Evolutionary conservation across 2,329 filamentous ascomycete species (phyloP).

Genomic region (Cordyceps fumosorosea): DNA sequence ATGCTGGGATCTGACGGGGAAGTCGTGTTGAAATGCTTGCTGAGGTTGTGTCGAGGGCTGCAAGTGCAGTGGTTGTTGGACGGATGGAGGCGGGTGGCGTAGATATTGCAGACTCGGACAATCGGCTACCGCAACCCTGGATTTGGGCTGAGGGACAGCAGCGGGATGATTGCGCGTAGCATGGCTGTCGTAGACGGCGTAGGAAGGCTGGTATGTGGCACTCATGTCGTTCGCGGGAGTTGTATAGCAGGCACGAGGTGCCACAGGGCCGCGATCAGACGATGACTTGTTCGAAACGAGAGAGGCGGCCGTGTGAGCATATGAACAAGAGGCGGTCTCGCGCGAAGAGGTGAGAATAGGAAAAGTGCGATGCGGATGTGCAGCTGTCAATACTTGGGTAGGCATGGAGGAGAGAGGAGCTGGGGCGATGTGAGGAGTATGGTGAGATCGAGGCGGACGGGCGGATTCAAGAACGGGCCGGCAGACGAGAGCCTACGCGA

Average conservation of each 20-base stretch:
- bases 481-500: not conserved
- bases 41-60: conserved; percentile 14
- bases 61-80: conserved; percentile 17
- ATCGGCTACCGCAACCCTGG: conserved; percentile 29
- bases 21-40: conserved; percentile 11
- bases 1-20: conserved; percentile 12
- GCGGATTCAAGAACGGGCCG: not conserved
- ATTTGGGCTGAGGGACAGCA: conserved; percentile 27
- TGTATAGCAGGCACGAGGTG: not conserved
- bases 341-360: not conserved
- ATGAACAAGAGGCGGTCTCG: not conserved
- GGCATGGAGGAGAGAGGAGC: not conserved
- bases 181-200: conserved; percentile 42
- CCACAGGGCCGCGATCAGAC: not conserved
- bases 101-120: conserved; percentile 25
- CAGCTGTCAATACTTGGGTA: conserved; percentile 5
- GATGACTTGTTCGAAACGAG: not conserved
- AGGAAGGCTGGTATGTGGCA: conserved; percentile 42
- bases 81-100: conserved; percentile 22
- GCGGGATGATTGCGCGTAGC: conserved; percentile 34
- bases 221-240: conserved; percentile 41
- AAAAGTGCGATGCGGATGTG: not conserved
- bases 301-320: not conserved
- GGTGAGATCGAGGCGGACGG: not conserved
- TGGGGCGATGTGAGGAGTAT: not conserved